These are phyloP conservation scores for Castanopsis chinensis DNA, from an alignment of 306 rosid genomes.

Conservation along the genomic window DNA sequence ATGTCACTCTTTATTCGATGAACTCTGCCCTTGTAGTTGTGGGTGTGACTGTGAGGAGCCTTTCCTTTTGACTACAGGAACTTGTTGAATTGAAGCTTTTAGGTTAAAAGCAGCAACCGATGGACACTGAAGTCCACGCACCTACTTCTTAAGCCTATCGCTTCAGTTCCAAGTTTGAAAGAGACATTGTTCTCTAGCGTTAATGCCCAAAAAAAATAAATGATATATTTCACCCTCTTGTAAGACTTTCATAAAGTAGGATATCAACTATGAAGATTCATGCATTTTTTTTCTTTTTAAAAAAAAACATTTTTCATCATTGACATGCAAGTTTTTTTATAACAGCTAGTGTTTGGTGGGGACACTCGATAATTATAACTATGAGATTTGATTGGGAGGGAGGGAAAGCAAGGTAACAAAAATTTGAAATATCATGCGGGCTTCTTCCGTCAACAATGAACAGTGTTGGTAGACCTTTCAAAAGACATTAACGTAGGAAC, in stretches of 20 bases:
- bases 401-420: conserved; percentile 30
- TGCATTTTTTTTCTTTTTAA: conserved; percentile 30
- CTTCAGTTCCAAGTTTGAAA: conserved; percentile 15
- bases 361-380: conserved; percentile 16
- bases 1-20: conserved; percentile 38
- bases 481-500: too few species aligned
- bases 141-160: conserved; percentile 33
- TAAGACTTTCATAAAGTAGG: conserved; percentile 40
- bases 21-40: conserved; percentile 30
- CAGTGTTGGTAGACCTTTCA: background rate
- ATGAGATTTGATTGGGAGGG: conserved; percentile 45
- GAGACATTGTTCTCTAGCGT: conserved; percentile 4
- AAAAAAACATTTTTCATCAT: conserved; percentile 26
- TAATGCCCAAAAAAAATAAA: background rate
- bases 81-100: conserved; percentile 52
- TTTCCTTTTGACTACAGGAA: conserved; percentile 45
- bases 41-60: conserved; percentile 25
- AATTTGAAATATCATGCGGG: conserved; percentile 32
- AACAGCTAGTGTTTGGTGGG: conserved; percentile 40
- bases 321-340: conserved; percentile 40
- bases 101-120: conserved; percentile 69
- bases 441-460: background rate
- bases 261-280: conserved; percentile 43
- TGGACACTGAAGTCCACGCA: conserved; percentile 90
- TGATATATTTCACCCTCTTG: conserved; percentile 24